Conservation (phyloP, 768 basidiomycete species). For the Boletus reticuloceps region DNA sequence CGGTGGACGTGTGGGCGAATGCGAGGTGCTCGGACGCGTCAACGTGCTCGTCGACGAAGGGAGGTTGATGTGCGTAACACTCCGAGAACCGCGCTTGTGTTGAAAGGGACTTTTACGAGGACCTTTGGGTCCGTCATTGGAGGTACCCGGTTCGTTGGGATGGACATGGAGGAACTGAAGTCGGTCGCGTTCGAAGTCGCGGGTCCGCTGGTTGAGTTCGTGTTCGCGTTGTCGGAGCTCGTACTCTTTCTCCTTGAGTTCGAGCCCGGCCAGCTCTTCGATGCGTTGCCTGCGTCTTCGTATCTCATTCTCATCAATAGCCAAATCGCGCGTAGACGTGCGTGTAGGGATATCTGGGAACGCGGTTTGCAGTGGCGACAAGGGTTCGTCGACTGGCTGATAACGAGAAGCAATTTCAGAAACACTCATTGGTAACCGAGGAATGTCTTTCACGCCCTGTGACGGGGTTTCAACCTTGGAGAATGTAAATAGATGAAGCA, state of each 20-base stretch:
- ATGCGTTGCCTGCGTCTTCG: constrained; percentile 39
- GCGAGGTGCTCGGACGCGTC: constrained; percentile 23
- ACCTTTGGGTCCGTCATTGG: constrained; percentile 30
- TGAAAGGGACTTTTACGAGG: constrained; percentile 22
- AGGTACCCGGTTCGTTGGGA: constrained; percentile 18
- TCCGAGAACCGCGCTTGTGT: constrained; percentile 31
- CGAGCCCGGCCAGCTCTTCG: constrained; percentile 51
- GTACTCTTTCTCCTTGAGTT: constrained; percentile 54
- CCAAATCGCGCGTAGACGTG: constrained; percentile 16
- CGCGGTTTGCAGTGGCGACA: constrained; percentile 39
- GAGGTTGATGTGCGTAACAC: constrained; percentile 27
- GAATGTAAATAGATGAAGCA: background rate
- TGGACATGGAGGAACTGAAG: constrained; percentile 38
- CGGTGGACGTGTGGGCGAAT: constrained; percentile 29
- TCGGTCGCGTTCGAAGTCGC: constrained; percentile 59
- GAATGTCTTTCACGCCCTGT: constrained; percentile 58
- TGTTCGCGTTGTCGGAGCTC: constrained; percentile 51
- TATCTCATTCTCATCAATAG: constrained; percentile 23
- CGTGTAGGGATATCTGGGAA: constrained; percentile 32
- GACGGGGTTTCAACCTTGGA: constrained; percentile 49
- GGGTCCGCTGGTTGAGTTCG: constrained; percentile 50
- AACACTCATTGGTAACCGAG: constrained; percentile 62
- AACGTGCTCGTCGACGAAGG: constrained; percentile 11
- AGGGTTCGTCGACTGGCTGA: constrained; percentile 41
- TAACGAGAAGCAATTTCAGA: constrained; percentile 63